Evolutionary conservation across 2,329 filamentous ascomycete genomes (phyloP).

Genomic region (Sordariomycetes sp.): DNA sequence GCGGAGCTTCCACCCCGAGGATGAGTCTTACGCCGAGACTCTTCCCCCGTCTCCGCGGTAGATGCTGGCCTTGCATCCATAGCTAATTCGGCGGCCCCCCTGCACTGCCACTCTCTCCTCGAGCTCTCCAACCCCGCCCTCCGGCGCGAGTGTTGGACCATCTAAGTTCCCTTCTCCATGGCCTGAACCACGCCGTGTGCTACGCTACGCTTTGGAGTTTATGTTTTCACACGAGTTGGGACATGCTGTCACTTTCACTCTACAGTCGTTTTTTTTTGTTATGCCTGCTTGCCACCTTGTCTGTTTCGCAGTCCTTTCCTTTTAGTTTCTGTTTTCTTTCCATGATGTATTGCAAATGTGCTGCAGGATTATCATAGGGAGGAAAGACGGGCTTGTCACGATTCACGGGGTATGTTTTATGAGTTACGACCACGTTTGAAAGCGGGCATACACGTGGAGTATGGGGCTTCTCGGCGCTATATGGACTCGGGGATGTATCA

Average conservation of each 20-base stretch:
- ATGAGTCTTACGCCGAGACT: not conserved
- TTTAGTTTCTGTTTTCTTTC: not conserved
- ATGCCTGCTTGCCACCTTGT: not conserved
- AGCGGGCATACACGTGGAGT: not conserved
- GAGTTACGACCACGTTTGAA: not conserved
- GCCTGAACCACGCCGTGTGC: not conserved
- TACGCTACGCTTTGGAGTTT: not conserved
- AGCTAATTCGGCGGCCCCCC: no score
- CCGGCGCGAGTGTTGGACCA: not conserved
- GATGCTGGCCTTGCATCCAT: not conserved
- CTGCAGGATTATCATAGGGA: no score
- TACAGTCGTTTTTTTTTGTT: not conserved
- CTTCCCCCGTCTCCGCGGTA: not conserved
- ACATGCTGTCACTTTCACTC: not conserved
- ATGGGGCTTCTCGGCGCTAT: not conserved
- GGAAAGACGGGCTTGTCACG: not conserved
- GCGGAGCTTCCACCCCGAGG: not conserved
- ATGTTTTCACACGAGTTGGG: not conserved
- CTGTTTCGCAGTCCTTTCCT: not conserved
- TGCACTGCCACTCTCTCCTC: not conserved
- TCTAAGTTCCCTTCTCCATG: not conserved
- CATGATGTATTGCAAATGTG: slow-evolving; percentile 1
- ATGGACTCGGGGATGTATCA: not conserved
- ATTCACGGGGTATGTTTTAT: not conserved
- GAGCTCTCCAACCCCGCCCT: not conserved